phyloP scores from a whole-genome alignment of 1,139 yeast genomes.

The Sugiyamaella sp. region DNA sequence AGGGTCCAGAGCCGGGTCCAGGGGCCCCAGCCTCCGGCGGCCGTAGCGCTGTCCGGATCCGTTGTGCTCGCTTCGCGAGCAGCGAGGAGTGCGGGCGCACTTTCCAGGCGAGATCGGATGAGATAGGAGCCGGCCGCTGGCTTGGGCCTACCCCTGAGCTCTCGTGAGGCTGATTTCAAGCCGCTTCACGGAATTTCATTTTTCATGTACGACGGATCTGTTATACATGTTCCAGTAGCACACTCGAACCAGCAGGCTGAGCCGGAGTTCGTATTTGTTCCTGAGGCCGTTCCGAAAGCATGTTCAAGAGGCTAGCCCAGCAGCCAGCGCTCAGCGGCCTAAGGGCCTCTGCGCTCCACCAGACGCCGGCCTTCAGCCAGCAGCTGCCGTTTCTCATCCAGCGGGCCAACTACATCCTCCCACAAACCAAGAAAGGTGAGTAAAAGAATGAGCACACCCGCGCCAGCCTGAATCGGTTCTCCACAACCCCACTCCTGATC shows the following conservation, averaged over 20 bases:
- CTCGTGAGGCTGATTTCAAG: background rate
- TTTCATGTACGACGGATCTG: background rate
- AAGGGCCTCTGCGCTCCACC: constrained; percentile 1
- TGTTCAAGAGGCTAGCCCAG: constrained; percentile 15
- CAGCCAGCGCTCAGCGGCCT: constrained; percentile 4
- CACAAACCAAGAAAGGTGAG: constrained; percentile 14
- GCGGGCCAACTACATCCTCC: constrained; percentile 16
- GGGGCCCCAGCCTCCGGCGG: too few relatives aligned
- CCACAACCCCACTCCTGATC: too few relatives aligned
- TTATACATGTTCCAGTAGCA: background rate
- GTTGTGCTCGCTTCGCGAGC: too few relatives aligned
- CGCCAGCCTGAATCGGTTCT: too few relatives aligned
- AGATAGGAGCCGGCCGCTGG: too few relatives aligned
- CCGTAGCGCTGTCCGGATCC: too few relatives aligned
- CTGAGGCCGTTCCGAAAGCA: too few relatives aligned
- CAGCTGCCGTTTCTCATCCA: constrained; percentile 15
- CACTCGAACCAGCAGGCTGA: background rate
- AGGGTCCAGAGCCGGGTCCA: too few relatives aligned
- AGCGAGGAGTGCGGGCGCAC: too few relatives aligned
- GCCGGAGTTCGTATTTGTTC: too few relatives aligned
- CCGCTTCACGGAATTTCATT: constrained; percentile 10
- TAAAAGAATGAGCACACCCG: background rate
- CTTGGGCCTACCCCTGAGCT: background rate
- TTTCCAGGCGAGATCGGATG: too few relatives aligned
- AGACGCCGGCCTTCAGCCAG: background rate